phyloP scores from a whole-genome alignment of 768 basidiomycete species.

The Lactarius evosmus region DNA sequence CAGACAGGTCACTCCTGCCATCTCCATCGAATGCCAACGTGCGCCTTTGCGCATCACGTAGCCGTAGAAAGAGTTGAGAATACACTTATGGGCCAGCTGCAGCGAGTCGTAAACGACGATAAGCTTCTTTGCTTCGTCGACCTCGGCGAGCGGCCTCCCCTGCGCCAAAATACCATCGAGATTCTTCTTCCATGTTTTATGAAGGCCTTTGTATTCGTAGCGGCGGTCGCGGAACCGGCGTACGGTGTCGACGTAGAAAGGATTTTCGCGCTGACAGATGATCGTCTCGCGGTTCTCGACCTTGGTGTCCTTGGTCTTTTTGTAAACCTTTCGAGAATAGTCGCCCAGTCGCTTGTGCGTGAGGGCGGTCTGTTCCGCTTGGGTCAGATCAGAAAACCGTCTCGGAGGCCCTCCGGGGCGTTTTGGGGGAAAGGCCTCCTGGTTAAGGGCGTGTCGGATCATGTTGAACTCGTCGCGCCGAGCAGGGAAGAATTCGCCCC shows the following conservation, averaged over 20 bases:
- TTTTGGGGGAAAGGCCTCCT: slow-evolving; percentile 87
- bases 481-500: slow-evolving; percentile 97
- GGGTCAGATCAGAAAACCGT: slow-evolving; percentile 77
- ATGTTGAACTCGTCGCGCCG: slow-evolving; percentile 98
- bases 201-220: slow-evolving; percentile 98
- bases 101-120: slow-evolving; percentile 97
- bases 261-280: slow-evolving; percentile 96
- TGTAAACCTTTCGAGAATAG: slow-evolving; percentile 98
- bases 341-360: slow-evolving; percentile 97
- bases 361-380: slow-evolving; percentile 84
- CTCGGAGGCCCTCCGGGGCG: slow-evolving; percentile 69
- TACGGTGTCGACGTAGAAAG: slow-evolving; percentile 99
- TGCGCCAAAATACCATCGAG: slow-evolving; percentile 71
- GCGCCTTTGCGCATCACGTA: slow-evolving; percentile 99
- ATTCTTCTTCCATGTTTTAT: slow-evolving; percentile 99
- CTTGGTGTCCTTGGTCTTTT: slow-evolving; percentile 96
- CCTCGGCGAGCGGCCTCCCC: slow-evolving; percentile 72
- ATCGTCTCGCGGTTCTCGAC: slow-evolving; percentile 92
- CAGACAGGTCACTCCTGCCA: slow-evolving; percentile 98
- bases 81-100: slow-evolving; percentile 98
- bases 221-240: slow-evolving; percentile 95
- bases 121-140: slow-evolving; percentile 98
- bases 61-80: slow-evolving; percentile 99
- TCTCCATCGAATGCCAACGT: slow-evolving; percentile 99
- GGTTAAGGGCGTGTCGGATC: slow-evolving; percentile 95